Percentiles rank a stretch among this genome's conserved stretches.
These are phyloP conservation scores for Dactylorhiza incarnata DNA, from an alignment of 106 monocot genomes.

Conservation along the genomic window DNA sequence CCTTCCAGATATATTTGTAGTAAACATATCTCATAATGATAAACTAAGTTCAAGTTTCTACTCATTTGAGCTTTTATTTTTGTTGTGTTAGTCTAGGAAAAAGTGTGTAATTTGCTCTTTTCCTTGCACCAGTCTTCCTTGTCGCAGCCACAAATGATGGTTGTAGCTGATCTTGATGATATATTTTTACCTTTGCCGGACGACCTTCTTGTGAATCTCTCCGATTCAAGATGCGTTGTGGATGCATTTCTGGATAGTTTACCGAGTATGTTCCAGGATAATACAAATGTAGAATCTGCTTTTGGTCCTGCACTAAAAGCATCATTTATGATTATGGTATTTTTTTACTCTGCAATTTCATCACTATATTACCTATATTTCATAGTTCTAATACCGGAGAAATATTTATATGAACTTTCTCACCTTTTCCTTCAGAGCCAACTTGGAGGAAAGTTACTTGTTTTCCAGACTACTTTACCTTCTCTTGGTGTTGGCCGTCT, in stretches of 20 bases:
- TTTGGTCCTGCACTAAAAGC: slow-evolving; percentile 95
- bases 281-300: slow-evolving; percentile 87
- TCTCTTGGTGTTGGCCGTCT: slow-evolving; percentile 85
- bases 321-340: slow-evolving; percentile 95
- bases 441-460: slow-evolving; percentile 86
- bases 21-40: slow-evolving; percentile 1
- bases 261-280: slow-evolving; percentile 83
- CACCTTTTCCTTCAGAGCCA: slow-evolving; percentile 51
- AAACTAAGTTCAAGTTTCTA: neutral
- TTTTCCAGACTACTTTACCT: slow-evolving; percentile 89
- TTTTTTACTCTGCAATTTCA: neutral
- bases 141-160: slow-evolving; percentile 98
- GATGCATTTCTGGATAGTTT: slow-evolving; percentile 89
- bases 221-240: slow-evolving; percentile 87
- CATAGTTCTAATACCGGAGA: neutral
- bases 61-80: neutral
- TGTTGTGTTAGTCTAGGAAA: neutral
- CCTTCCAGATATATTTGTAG: neutral
- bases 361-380: neutral
- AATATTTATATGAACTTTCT: neutral
- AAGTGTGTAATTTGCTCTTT: slow-evolving; percentile 8
- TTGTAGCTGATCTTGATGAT: slow-evolving; percentile 91
- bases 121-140: slow-evolving; percentile 71
- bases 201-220: slow-evolving; percentile 93
- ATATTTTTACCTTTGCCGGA: slow-evolving; percentile 92